Conservation (phyloP, 345 rosid species). For the Citrus mangshanensis region DNA sequence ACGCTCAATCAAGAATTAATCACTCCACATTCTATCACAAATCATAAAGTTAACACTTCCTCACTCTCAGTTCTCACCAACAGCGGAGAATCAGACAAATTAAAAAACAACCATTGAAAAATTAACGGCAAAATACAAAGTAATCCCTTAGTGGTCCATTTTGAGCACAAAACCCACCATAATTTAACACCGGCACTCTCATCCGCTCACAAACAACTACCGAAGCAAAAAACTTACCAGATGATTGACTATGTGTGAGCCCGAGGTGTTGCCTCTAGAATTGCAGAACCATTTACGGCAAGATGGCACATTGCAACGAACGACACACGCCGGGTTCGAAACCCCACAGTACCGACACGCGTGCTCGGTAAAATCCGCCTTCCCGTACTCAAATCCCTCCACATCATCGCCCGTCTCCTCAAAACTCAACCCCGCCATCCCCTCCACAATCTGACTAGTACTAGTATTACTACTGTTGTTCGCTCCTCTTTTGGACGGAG, state of each 20-base stretch:
- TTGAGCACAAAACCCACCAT: neutral
- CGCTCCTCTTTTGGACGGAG: conserved; percentile 18
- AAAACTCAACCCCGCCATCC: conserved; percentile 65
- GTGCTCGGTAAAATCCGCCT: conserved; percentile 84
- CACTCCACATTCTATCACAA: neutral
- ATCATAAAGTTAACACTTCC: neutral
- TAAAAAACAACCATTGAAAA: neutral
- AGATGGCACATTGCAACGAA: conserved; percentile 93
- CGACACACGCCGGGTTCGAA: conserved; percentile 97
- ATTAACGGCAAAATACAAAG: neutral
- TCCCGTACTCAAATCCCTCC: conserved; percentile 65
- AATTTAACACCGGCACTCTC: neutral
- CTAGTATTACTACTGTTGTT: conserved; percentile 21
- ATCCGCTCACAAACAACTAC: neutral
- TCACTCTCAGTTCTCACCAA: neutral
- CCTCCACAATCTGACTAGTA: conserved; percentile 27
- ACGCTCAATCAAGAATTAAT: neutral
- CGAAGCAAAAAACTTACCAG: conserved; percentile 51
- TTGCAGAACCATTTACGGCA: conserved; percentile 99
- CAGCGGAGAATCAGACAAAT: neutral
- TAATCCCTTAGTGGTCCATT: neutral
- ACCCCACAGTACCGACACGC: conserved; percentile 97
- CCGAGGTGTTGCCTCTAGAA: conserved; percentile 97
- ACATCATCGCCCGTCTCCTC: conserved; percentile 95
- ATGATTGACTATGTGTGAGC: conserved; percentile 98